Percentiles rank a stretch among this genome's conserved stretches.
Conservation (phyloP, 176 grass and related monocot genomes). For the Zoysia pacifica region DNA sequence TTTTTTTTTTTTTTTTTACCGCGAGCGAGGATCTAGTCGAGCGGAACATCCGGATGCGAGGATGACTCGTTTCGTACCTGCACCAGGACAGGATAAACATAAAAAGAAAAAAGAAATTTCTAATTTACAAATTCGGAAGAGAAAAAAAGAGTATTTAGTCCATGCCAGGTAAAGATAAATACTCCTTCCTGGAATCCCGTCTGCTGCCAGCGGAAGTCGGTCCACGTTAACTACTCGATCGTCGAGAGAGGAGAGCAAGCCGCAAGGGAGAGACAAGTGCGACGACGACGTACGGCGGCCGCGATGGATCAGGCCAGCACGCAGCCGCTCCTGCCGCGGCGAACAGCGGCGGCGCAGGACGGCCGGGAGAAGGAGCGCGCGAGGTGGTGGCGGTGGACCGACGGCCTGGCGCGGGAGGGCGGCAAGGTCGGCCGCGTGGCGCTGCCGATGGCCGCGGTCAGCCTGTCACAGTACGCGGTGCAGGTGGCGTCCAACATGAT, state of each 20-base stretch:
- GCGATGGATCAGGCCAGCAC: slow-evolving; percentile 36
- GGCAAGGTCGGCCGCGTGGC: slow-evolving; percentile 51
- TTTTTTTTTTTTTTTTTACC: no score
- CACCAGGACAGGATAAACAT: no score
- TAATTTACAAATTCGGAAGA: not conserved
- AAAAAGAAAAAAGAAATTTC: no score
- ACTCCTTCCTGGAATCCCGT: not conserved
- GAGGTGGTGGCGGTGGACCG: slow-evolving; percentile 30
- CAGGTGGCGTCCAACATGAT: slow-evolving; percentile 95
- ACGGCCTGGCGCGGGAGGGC: slow-evolving; percentile 30
- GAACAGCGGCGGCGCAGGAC: not conserved
- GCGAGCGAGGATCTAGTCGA: no score
- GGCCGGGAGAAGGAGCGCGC: not conserved
- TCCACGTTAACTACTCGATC: not conserved
- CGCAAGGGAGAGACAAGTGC: not conserved
- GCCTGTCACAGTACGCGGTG: slow-evolving; percentile 58
- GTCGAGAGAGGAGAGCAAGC: not conserved
- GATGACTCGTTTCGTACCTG: no score
- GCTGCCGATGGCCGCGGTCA: slow-evolving; percentile 59
- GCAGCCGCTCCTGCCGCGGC: slow-evolving; percentile 23
- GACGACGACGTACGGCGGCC: not conserved
- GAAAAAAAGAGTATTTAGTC: not conserved
- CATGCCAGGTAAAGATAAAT: not conserved
- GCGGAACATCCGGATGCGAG: no score
- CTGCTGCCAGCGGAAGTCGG: slow-evolving; percentile 35